Base-by-base conservation (phyloP, 2,329 filamentous ascomycete species). In the Claviceps lovelessii region DNA sequence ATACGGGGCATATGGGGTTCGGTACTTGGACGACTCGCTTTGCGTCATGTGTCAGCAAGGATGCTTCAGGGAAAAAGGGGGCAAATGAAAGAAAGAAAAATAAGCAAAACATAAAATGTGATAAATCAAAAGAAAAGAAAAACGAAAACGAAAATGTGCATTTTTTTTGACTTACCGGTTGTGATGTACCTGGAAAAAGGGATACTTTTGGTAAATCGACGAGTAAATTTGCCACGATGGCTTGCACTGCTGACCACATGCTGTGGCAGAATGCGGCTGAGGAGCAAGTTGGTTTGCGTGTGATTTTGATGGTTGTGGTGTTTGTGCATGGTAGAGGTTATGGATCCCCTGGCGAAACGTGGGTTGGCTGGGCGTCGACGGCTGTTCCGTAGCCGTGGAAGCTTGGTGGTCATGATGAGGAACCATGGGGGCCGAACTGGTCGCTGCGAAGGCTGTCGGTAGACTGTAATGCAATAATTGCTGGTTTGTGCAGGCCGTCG, bases 151-250 rank as follows among this genome's bases (percentile, higher is more conserved):
- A 35, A 29, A 28, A 35, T 15, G 6, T 37, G 6, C 15, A n/a
- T n/a, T 41, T 7, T n/a, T n/a, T 23, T 23, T 1, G 28, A 51
- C 70, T 56, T 71, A 79, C 73, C 77, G 76, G 58, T 83, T 83
- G 59, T 82, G 75, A 57, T 83, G 71, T 31, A 79, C 73, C 58
- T 81, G 78, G 63, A 83, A 79, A 62, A 80, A 84, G 3, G 72
- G 67, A 60, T 80, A 81, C 58, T 76, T 79, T 55, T 77, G 73
- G 54, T 74, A 74, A 10, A 77, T 70, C n/a, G 68, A 70, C 1
- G 66, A 63, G 46, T 70, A 63, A 23, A 69, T 62, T 59, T 72
- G 58, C 63, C 64, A 70, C n/a, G 61, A 55, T 6, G 62, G 62
- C 39, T 65, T 68, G 56, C 62, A 50, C 57, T 66, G 62, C 52